Evolutionary conservation across 129 eudicot species (phyloP).

Genomic region (Artemisia tridentata): DNA sequence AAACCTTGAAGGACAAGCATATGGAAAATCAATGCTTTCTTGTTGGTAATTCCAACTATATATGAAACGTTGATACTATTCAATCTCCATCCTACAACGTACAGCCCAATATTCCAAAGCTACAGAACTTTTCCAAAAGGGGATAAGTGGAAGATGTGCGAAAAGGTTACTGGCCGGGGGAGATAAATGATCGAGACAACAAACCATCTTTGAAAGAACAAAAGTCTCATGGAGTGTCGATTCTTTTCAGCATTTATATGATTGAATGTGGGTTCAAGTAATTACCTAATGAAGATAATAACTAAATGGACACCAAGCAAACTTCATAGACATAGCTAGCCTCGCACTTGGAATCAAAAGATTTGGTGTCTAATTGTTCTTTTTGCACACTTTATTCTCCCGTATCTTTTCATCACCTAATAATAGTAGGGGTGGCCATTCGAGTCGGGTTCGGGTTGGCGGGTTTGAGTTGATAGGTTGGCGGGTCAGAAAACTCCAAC

Average conservation of each 20-base stretch:
- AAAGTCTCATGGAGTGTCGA: conserved; percentile 29
- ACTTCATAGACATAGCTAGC: conserved; percentile 25
- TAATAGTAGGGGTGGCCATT: too few species aligned
- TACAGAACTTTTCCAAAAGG: conserved; percentile 21
- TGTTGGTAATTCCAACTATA: conserved; percentile 15
- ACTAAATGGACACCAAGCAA: conserved; percentile 27
- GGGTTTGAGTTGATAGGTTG: too few species aligned
- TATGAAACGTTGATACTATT: conserved; percentile 20
- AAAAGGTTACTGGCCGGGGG: conserved; percentile 5
- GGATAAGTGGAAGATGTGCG: conserved; percentile 33
- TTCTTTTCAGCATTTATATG: conserved; percentile 24
- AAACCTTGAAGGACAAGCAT: conserved; percentile 15
- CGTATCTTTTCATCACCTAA: conserved; percentile 25
- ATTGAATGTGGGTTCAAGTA: conserved; percentile 20
- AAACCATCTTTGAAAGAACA: conserved; percentile 31
- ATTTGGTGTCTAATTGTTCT: conserved; percentile 26
- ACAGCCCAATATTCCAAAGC: conserved; percentile 27
- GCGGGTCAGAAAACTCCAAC: too few species aligned
- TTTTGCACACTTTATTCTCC: conserved; percentile 35
- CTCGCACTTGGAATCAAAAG: conserved; percentile 25
- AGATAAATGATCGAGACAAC: conserved; percentile 28
- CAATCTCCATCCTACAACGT: conserved; percentile 19
- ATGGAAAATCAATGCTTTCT: conserved; percentile 11
- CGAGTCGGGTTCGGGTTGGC: too few species aligned
- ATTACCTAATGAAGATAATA: conserved; percentile 31